Percentiles rank a stretch among this genome's conserved stretches.
Evolutionary conservation across 179 eudicot species (phyloP).

Genomic region (Beta lomatogona): DNA sequence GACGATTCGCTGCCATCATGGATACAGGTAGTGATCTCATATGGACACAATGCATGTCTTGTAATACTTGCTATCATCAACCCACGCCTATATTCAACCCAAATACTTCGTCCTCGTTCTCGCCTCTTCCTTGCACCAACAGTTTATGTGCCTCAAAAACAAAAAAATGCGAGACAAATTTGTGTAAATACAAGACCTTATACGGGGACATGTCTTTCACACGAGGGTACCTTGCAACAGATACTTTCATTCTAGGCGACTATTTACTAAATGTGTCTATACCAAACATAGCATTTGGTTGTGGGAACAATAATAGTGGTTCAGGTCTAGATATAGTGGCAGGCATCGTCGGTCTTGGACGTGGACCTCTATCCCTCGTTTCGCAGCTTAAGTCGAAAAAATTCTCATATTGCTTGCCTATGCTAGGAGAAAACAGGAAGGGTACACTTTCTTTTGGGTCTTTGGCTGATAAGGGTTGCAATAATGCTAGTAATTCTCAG

Average conservation of each 20-base stretch:
- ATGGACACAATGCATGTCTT: conserved; percentile 24
- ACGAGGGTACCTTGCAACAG: conserved; percentile 18
- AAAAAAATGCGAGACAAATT: background rate
- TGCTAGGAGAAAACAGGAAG: conserved; percentile 12
- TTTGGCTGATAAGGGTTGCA: background rate
- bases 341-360: conserved; percentile 19
- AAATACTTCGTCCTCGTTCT: conserved; percentile 15
- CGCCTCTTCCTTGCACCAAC: conserved; percentile 10
- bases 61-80: conserved; percentile 3
- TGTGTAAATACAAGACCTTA: background rate
- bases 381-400: conserved; percentile 14
- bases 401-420: conserved; percentile 26
- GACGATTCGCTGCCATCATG: conserved; percentile 9
- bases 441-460: conserved; percentile 20
- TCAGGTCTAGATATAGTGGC: conserved; percentile 19
- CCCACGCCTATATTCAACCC: conserved; percentile 21
- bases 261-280: background rate
- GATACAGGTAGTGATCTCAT: conserved; percentile 18
- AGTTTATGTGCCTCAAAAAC: background rate
- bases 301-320: background rate
- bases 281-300: conserved; percentile 21
- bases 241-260: conserved; percentile 19
- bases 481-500: background rate
- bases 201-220: conserved; percentile 21
- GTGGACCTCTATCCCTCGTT: conserved; percentile 11